phyloP scores from a whole-genome alignment of 768 basidiomycete genomes.

The Kwoniella pini region DNA sequence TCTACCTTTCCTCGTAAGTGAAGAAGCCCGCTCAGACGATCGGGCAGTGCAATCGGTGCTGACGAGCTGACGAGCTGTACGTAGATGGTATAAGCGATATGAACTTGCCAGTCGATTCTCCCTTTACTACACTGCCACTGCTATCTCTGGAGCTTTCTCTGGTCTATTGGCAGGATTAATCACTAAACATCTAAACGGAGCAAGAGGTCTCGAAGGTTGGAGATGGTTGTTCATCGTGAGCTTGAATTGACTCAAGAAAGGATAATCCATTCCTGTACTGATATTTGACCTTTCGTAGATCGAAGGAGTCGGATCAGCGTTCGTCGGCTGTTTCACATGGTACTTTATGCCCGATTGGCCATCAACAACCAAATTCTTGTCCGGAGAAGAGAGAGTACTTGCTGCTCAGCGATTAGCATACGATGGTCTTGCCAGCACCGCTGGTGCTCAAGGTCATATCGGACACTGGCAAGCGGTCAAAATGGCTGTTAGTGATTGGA shows the following conservation, averaged over 20 bases:
- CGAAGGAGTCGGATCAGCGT: conserved; percentile 43
- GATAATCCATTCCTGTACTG: no score
- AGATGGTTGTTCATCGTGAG: conserved; percentile 41
- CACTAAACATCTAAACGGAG: conserved; percentile 48
- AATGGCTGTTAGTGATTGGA: conserved; percentile 36
- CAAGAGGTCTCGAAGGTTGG: conserved; percentile 44
- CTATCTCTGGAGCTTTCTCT: conserved; percentile 54
- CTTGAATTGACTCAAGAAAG: conserved; percentile 5
- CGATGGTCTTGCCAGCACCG: conserved; percentile 50
- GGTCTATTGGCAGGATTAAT: conserved; percentile 55
- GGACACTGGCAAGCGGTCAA: conserved; percentile 47
- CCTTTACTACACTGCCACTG: conserved; percentile 54
- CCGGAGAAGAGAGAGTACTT: conserved; percentile 52
- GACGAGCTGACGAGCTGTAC: not conserved
- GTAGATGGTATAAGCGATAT: conserved; percentile 42
- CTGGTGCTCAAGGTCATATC: conserved; percentile 31
- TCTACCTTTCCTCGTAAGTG: conserved; percentile 42
- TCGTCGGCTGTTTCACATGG: conserved; percentile 44
- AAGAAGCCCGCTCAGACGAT: not conserved
- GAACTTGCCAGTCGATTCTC: conserved; percentile 52
- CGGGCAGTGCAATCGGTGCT: conserved; percentile 18
- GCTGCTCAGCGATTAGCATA: conserved; percentile 50
- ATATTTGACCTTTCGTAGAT: conserved; percentile 18
- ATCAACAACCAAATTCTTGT: conserved; percentile 54
- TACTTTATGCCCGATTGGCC: conserved; percentile 54